Evolutionary conservation across 75 land plant genomes (phyloP).

Genomic region (Cryptomeria japonica): DNA sequence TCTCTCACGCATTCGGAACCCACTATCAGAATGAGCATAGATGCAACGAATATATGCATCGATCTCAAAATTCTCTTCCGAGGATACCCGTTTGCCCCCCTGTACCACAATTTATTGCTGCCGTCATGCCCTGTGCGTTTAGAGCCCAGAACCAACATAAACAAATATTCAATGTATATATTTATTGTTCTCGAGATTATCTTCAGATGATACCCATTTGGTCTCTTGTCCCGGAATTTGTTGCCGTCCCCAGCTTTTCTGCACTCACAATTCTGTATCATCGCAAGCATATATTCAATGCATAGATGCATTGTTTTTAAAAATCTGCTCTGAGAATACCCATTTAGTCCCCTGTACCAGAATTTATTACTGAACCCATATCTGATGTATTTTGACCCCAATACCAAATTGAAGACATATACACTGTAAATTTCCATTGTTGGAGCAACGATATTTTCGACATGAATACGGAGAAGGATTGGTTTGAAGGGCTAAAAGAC

Average conservation of each 20-base stretch:
- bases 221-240: not conserved
- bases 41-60: not conserved
- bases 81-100: not conserved
- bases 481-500: not conserved
- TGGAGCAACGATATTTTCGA: not conserved
- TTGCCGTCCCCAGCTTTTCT: not conserved
- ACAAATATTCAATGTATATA: not conserved
- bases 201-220: not conserved
- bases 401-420: not conserved
- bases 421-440: not conserved
- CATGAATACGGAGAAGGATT: not conserved
- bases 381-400: not conserved
- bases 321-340: not conserved
- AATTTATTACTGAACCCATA: not conserved
- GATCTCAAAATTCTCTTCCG: not conserved
- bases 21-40: not conserved
- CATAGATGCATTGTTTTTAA: not conserved
- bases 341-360: not conserved
- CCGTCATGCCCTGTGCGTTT: not conserved
- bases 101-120: not conserved
- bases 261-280: not conserved
- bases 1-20: not conserved
- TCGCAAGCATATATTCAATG: not conserved
- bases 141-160: not conserved
- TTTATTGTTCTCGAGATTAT: not conserved